A percentile compares a stretch with the other conserved stretches of the same genome.
Evolutionary conservation across 2,329 filamentous ascomycete species (phyloP).

Genomic region (Dactylellina cionopaga): DNA sequence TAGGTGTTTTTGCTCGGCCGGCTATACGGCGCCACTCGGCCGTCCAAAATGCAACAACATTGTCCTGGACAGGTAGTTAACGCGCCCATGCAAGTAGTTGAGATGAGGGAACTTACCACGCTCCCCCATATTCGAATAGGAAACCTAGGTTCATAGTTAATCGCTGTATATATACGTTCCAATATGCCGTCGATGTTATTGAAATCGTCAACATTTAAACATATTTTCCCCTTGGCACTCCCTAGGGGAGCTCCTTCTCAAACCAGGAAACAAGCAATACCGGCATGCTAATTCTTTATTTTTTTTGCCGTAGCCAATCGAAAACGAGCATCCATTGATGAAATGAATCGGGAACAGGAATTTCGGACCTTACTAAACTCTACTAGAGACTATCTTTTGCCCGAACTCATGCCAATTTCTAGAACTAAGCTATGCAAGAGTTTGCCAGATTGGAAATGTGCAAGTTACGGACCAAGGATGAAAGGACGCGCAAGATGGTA

Average conservation of each 20-base stretch:
- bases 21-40: too few relatives aligned
- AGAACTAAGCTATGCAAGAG: background rate
- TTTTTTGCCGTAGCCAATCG: background rate
- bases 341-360: background rate
- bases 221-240: background rate
- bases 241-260: background rate
- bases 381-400: background rate
- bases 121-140: too few relatives aligned
- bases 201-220: background rate
- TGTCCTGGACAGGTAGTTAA: too few relatives aligned
- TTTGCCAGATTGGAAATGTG: background rate
- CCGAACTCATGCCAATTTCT: background rate
- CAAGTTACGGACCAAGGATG: background rate
- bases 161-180: too few relatives aligned
- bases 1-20: too few relatives aligned
- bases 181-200: background rate
- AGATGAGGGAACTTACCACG: too few relatives aligned
- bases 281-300: background rate
- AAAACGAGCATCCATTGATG: background rate
- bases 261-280: background rate
- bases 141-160: too few relatives aligned
- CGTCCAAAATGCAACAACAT: too few relatives aligned
- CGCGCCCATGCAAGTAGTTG: too few relatives aligned
- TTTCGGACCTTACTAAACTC: background rate
- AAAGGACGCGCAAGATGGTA: background rate